phyloP scores from a whole-genome alignment of 1,139 yeast species.

The Geotrichum fermentans region DNA sequence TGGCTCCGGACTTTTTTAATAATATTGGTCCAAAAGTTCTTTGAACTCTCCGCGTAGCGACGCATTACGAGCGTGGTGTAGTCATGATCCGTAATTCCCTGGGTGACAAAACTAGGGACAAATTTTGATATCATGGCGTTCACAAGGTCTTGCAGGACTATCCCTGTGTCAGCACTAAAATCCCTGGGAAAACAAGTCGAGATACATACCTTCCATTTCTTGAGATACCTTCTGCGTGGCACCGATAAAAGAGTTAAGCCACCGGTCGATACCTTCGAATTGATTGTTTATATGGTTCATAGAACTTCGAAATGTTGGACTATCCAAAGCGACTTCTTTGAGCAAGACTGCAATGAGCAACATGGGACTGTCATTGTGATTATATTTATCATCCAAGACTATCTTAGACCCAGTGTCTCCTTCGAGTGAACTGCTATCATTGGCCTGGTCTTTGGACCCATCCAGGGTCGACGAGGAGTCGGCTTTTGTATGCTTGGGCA shows the following conservation, averaged over 20 bases:
- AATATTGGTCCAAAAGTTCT: slow-evolving; percentile 49
- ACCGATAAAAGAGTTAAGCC: slow-evolving; percentile 59
- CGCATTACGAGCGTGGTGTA: slow-evolving; percentile 61
- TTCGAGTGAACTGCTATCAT: too few species aligned
- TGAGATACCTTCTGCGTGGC: slow-evolving; percentile 53
- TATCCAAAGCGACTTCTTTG: slow-evolving; percentile 50
- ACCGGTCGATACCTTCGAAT: slow-evolving; percentile 59
- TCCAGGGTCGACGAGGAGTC: neutral
- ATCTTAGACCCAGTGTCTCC: too few species aligned
- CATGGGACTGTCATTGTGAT: slow-evolving; percentile 8
- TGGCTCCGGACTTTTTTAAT: slow-evolving; percentile 46
- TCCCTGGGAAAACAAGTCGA: neutral
- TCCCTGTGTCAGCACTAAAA: neutral
- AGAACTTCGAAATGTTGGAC: slow-evolving; percentile 41
- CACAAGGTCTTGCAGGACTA: slow-evolving; percentile 38
- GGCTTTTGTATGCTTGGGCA: neutral
- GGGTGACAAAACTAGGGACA: slow-evolving; percentile 54
- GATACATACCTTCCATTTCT: slow-evolving; percentile 45
- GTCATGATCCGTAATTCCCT: slow-evolving; percentile 70
- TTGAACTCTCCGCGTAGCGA: slow-evolving; percentile 54
- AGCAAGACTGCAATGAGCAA: slow-evolving; percentile 55
- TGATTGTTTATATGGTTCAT: slow-evolving; percentile 63
- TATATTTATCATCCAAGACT: neutral
- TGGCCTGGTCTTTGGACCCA: slow-evolving; percentile 2
- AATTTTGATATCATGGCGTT: slow-evolving; percentile 38